A percentile compares a stretch with the other conserved stretches of the same genome.
Evolutionary conservation across 2,329 filamentous ascomycete genomes (phyloP).

Genomic region (Zasmidium angulare): DNA sequence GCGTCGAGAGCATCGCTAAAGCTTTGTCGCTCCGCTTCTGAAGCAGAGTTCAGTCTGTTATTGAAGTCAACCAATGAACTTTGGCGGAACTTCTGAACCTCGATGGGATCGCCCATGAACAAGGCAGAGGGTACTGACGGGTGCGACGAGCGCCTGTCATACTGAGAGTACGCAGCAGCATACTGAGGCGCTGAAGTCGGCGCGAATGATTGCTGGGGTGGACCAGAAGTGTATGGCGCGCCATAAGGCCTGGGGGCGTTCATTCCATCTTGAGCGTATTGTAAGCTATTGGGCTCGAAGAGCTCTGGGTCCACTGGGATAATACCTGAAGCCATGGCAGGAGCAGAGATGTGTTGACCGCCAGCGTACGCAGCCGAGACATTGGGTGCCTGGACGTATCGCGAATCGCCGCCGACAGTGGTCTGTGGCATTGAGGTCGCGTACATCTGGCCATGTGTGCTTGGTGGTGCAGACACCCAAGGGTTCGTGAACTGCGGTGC

Average conservation of each 20-base stretch:
- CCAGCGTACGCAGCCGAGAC: constrained; percentile 59
- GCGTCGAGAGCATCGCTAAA: constrained; percentile 91
- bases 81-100: constrained; percentile 53
- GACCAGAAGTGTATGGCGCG: constrained; percentile 68
- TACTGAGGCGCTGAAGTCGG: constrained; percentile 70
- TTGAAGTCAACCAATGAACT: constrained; percentile 65
- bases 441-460: constrained; percentile 61
- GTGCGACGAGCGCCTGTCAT: constrained; percentile 74
- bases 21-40: constrained; percentile 62
- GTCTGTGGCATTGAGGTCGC: constrained; percentile 63
- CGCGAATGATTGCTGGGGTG: constrained; percentile 67
- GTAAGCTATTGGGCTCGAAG: constrained; percentile 65
- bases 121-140: constrained; percentile 68
- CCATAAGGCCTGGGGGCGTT: constrained; percentile 67
- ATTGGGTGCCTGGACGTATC: constrained; percentile 32
- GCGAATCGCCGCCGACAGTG: constrained; percentile 55
- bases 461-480: constrained; percentile 66
- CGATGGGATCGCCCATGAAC: constrained; percentile 49
- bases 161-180: constrained; percentile 59
- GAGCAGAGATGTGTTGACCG: constrained; percentile 65
- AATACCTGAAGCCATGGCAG: constrained; percentile 69
- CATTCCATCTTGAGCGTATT: constrained; percentile 67
- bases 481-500: constrained; percentile 84
- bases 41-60: constrained; percentile 55
- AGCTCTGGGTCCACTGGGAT: constrained; percentile 59